Evolutionary conservation across 2,329 filamentous ascomycete species (phyloP).

Genomic region (Plenodomus tracheiphilus): DNA sequence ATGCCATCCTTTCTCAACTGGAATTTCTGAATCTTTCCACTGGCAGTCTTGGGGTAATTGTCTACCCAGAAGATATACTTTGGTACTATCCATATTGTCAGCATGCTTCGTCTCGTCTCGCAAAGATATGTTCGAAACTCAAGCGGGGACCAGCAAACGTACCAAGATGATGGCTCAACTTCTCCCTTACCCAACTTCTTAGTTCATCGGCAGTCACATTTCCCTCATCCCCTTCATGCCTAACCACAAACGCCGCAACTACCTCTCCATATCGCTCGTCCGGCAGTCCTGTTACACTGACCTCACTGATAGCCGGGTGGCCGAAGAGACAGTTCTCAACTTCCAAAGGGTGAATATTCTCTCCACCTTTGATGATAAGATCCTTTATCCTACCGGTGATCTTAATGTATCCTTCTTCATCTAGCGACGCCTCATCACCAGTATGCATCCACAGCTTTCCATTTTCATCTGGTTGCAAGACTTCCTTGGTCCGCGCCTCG

Average conservation of each 20-base stretch:
- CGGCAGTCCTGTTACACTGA: slow-evolving; percentile 79
- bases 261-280: slow-evolving; percentile 84
- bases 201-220: slow-evolving; percentile 62
- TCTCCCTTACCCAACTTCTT: slow-evolving; percentile 70
- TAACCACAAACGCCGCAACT: slow-evolving; percentile 81
- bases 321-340: slow-evolving; percentile 85
- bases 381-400: slow-evolving; percentile 96
- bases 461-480: slow-evolving; percentile 60
- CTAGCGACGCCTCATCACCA: slow-evolving; percentile 89
- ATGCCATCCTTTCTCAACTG: slow-evolving; percentile 71
- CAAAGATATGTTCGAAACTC: no score
- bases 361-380: slow-evolving; percentile 89
- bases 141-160: no score
- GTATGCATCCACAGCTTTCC: slow-evolving; percentile 82
- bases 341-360: slow-evolving; percentile 94
- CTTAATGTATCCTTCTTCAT: slow-evolving; percentile 77
- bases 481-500: slow-evolving; percentile 67
- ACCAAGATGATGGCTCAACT: slow-evolving; percentile 72
- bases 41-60: slow-evolving; percentile 91
- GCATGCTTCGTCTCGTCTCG: no score
- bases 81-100: slow-evolving; percentile 54
- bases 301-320: slow-evolving; percentile 71
- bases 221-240: slow-evolving; percentile 38
- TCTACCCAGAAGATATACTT: slow-evolving; percentile 87
- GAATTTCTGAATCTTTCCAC: slow-evolving; percentile 96